These are phyloP conservation scores for Madurella fahalii DNA, from an alignment of 2,329 filamentous ascomycete species.

Conservation along the genomic window DNA sequence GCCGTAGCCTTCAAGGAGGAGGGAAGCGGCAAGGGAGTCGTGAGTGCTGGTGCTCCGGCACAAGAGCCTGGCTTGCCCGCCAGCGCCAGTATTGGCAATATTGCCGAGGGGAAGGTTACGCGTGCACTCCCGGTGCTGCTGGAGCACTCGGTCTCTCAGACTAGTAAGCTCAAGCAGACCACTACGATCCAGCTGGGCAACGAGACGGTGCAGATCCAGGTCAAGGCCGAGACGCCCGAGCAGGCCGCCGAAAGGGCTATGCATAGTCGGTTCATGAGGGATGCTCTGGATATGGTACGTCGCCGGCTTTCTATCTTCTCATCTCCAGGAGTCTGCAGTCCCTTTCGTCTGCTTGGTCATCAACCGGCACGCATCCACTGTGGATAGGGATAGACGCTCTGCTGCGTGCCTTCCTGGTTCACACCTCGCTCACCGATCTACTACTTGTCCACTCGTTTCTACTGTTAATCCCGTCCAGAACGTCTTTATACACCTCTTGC, in stretches of 20 bases:
- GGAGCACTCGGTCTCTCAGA: constrained; percentile 20
- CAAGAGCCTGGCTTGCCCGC: not conserved
- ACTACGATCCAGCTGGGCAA: constrained; percentile 14
- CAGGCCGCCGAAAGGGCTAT: constrained; percentile 36
- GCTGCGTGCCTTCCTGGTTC: not conserved
- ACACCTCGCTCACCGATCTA: not conserved
- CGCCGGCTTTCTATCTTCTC: not conserved
- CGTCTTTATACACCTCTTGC: not conserved
- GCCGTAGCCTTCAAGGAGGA: not conserved
- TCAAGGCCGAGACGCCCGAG: constrained; percentile 23
- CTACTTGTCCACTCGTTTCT: not conserved
- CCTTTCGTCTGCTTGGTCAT: no score
- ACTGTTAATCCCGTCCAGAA: not conserved
- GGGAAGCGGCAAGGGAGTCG: not conserved
- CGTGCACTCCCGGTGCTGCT: constrained; percentile 18
- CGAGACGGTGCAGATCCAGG: constrained; percentile 10
- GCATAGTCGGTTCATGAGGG: constrained; percentile 68
- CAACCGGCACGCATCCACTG: no score
- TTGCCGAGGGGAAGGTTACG: constrained; percentile 7
- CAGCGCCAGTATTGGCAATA: not conserved
- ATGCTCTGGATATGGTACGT: constrained; percentile 79
- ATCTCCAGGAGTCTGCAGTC: not conserved
- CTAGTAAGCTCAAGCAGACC: constrained; percentile 23
- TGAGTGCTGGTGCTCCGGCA: not conserved
- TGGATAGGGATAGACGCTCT: not conserved